Evolutionary conservation across 306 rosid genomes (phyloP).

Genomic region (Herpetospermum pedunculosum): DNA sequence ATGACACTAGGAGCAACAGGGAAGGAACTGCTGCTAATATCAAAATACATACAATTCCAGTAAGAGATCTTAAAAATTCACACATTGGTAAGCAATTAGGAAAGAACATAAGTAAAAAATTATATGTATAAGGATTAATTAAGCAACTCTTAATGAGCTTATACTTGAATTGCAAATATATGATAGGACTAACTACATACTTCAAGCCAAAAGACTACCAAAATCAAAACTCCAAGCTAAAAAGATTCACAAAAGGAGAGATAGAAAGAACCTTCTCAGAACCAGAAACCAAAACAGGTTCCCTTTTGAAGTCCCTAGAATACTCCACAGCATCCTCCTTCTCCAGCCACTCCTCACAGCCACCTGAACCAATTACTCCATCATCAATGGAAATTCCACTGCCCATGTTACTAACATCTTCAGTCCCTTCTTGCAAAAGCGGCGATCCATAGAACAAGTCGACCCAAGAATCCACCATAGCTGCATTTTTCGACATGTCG

Average conservation of each 20-base stretch:
- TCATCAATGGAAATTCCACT: conserved; percentile 12
- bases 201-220: background rate
- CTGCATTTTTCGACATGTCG: conserved; percentile 65
- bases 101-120: background rate
- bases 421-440: conserved; percentile 13
- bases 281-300: conserved; percentile 68
- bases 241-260: background rate
- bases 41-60: background rate
- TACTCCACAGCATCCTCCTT: conserved; percentile 59
- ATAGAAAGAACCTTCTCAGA: conserved; percentile 48
- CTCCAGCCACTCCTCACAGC: conserved; percentile 82
- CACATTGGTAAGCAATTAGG: background rate
- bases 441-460: conserved; percentile 42
- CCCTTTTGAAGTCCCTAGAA: conserved; percentile 51
- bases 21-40: too few relatives aligned
- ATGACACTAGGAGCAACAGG: background rate
- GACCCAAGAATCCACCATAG: conserved; percentile 54
- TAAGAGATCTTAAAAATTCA: background rate
- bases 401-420: conserved; percentile 17
- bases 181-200: background rate
- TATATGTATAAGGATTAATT: background rate
- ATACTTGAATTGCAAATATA: background rate
- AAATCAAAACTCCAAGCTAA: background rate
- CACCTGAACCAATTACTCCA: conserved; percentile 21
- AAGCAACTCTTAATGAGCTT: background rate